These are phyloP conservation scores for Linanthus parryae DNA, from an alignment of 148 eudicot species.

Conservation along the genomic window DNA sequence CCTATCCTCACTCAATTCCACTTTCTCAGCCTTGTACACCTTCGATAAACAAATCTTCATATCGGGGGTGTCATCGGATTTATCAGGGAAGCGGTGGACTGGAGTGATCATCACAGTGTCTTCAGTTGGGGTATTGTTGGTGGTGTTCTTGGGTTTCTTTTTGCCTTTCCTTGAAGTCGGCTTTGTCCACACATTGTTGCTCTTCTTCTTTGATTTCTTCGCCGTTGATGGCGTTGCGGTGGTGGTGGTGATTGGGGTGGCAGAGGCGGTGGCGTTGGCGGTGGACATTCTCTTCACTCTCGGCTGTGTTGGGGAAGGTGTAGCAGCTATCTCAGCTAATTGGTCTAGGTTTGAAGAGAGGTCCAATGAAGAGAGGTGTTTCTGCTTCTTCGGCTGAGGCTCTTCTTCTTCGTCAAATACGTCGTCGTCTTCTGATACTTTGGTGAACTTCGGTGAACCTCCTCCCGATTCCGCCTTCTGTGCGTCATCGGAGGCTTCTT, in stretches of 20 bases:
- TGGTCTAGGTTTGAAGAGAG: too few species aligned
- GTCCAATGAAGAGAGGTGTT: too few species aligned
- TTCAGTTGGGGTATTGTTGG: conserved; percentile 22
- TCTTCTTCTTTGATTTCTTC: conserved; percentile 47
- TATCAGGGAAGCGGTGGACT: conserved; percentile 61
- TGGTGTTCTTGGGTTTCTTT: conserved; percentile 42
- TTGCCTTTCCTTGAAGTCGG: conserved; percentile 53
- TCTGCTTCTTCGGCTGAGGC: too few species aligned
- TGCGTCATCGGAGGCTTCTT: too few species aligned
- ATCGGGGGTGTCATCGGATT: conserved; percentile 63
- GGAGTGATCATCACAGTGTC: conserved; percentile 57
- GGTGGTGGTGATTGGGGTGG: conserved; percentile 18
- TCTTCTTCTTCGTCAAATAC: too few species aligned
- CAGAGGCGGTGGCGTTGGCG: too few species aligned
- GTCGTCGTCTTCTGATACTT: too few species aligned
- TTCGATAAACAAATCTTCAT: conserved; percentile 62
- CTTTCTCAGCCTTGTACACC: conserved; percentile 87
- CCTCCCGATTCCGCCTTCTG: too few species aligned
- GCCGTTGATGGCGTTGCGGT: neutral
- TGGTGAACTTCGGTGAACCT: too few species aligned
- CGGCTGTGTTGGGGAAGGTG: too few species aligned
- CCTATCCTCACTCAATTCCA: conserved; percentile 84
- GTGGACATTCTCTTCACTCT: too few species aligned
- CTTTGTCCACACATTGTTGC: conserved; percentile 54
- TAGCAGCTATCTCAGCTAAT: too few species aligned